These are phyloP conservation scores for Solanum tacnaense DNA, from an alignment of 257 asterid species.

Conservation along the genomic window DNA sequence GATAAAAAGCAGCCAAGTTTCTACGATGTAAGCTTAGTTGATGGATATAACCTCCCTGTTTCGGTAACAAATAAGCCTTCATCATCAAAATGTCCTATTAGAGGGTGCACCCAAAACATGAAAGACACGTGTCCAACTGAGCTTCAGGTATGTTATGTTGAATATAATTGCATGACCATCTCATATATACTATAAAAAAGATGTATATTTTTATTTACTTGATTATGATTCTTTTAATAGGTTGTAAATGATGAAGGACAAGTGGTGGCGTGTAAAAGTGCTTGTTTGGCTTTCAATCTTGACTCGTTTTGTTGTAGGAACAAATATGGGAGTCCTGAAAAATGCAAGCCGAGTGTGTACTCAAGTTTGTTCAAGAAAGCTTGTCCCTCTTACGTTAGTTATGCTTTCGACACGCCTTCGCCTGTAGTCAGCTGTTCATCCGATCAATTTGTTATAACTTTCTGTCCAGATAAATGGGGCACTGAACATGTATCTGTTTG, in stretches of 20 bases:
- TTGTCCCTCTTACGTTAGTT: slow-evolving; percentile 61
- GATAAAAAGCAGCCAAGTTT: slow-evolving; percentile 42
- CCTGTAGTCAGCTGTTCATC: slow-evolving; percentile 51
- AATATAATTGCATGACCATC: neutral
- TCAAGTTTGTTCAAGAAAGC: slow-evolving; percentile 62
- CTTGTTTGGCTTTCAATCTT: slow-evolving; percentile 57
- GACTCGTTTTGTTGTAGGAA: slow-evolving; percentile 76
- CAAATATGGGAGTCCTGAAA: slow-evolving; percentile 44
- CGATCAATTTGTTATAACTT: slow-evolving; percentile 43
- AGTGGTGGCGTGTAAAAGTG: slow-evolving; percentile 80
- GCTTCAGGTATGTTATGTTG: slow-evolving; percentile 5
- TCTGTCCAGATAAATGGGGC: slow-evolving; percentile 69
- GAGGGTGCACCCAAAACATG: slow-evolving; percentile 41
- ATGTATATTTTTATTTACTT: neutral
- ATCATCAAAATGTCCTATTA: slow-evolving; percentile 24
- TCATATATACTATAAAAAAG: too few species aligned
- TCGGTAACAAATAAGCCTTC: slow-evolving; percentile 20
- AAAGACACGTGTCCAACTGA: slow-evolving; percentile 46
- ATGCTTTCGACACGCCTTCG: slow-evolving; percentile 54
- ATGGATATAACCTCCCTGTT: slow-evolving; percentile 78
- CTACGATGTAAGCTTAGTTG: slow-evolving; percentile 73
- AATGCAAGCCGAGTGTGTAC: slow-evolving; percentile 51
- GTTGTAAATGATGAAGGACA: slow-evolving; percentile 31
- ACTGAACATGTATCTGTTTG: neutral
- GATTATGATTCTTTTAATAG: neutral